Evolutionary conservation across 345 rosid genomes (phyloP), one percentile per base, ranked within the genome.

Genomic region (Syzygium grande): DNA sequence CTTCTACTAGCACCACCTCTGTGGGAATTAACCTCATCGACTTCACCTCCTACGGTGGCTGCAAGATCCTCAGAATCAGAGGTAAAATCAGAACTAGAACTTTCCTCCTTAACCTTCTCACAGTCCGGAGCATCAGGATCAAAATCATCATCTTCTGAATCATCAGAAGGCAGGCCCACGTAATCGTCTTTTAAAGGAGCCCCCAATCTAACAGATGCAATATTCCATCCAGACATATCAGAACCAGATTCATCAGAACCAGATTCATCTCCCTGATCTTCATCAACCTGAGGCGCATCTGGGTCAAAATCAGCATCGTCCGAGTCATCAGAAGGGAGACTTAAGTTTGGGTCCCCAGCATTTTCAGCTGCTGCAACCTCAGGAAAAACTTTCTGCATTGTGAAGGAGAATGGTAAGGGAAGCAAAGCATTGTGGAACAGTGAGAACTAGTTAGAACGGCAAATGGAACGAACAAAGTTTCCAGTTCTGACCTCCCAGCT

Each of bases 91-190:
- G 98, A 96, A 92, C 93, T 92, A 84, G 97, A 95, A 92, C 92
- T 92, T 87, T 92, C 97, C 63, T 89, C 89, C 87, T 86, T 89
- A 86, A 89, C 84, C 53, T 90, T 91, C 53, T 93, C 92, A 73
- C 93, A 93, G 86, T 94, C 94, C 65, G 19, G 87, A 89, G 87
- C 85, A 63, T 86, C 90, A 86, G 88, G 93, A 79, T 96, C 91
- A 92, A 56, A 95, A 86, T 95, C 95, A 85, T 94, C 97, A 92
- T 98, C 99, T 89, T 94, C 99, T 6, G 99, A 96, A 91, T 96
- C 99, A 88, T 98, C 99, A 86, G 98, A 95, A 84, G 98, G 94
- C 92, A 93, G 95, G 88, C 92, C 93, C 88, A 89, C 52, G 55
- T 87, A 89, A 38, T 92, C 89, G 22, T 88, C 88, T 86, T 89